phyloP scores from a whole-genome alignment of 805 yeast genomes.

The Barnettozyma siamensis region DNA sequence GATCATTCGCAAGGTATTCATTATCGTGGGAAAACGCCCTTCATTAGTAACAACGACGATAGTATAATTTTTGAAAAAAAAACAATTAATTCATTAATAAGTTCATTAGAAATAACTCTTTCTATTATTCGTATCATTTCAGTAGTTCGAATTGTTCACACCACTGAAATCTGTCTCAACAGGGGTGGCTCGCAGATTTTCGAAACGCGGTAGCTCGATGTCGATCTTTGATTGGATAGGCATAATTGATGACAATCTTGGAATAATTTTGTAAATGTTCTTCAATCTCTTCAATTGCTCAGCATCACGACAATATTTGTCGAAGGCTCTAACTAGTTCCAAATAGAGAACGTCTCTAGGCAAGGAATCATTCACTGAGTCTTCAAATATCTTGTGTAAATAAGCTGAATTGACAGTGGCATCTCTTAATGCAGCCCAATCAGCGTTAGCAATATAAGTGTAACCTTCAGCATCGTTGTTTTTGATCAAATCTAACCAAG shows the following conservation, averaged over 20 bases:
- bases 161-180: background rate
- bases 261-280: constrained; percentile 5
- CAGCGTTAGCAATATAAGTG: constrained; percentile 70
- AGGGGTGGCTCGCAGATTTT: background rate
- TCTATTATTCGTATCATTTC: too few relatives aligned
- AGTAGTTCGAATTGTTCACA: too few relatives aligned
- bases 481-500: constrained; percentile 48
- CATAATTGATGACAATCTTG: constrained; percentile 5
- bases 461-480: constrained; percentile 49
- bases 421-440: constrained; percentile 79
- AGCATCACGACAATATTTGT: constrained; percentile 22
- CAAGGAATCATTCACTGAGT: background rate
- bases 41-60: background rate
- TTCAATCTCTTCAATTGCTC: constrained; percentile 11
- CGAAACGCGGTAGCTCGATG: constrained; percentile 4
- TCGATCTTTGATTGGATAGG: constrained; percentile 4
- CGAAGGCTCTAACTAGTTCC: constrained; percentile 19
- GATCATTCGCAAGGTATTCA: too few relatives aligned
- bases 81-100: background rate
- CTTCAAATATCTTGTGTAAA: constrained; percentile 4
- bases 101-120: background rate
- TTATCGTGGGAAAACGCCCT: too few relatives aligned
- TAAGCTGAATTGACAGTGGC: constrained; percentile 41
- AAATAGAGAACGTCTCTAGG: constrained; percentile 18
- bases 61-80: background rate